phyloP scores from a whole-genome alignment of 768 basidiomycete genomes.

The Serendipita sp. region DNA sequence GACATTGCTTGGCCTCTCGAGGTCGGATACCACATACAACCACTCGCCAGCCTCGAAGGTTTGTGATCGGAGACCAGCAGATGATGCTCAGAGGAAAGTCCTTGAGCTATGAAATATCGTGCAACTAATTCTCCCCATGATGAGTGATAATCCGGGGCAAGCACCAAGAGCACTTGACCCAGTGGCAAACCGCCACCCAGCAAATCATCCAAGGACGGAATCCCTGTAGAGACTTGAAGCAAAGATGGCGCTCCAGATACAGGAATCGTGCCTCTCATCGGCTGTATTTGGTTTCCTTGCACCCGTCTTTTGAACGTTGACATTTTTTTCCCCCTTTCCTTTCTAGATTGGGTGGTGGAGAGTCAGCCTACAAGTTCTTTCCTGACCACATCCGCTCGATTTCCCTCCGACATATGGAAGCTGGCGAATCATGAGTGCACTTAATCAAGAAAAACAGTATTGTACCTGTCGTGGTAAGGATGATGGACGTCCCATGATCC shows the following conservation, averaged over 20 bases:
- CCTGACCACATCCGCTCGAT: neutral
- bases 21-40: slow-evolving; percentile 66
- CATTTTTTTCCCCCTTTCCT: slow-evolving; percentile 11
- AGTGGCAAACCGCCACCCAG: slow-evolving; percentile 84
- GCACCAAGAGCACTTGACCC: slow-evolving; percentile 51
- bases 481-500: slow-evolving; percentile 70
- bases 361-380: neutral
- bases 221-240: slow-evolving; percentile 52
- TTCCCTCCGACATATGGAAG: neutral
- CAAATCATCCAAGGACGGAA: slow-evolving; percentile 87
- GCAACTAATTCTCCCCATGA: slow-evolving; percentile 72
- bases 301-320: slow-evolving; percentile 21
- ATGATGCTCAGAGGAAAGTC: slow-evolving; percentile 53
- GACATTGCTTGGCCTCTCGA: slow-evolving; percentile 9
- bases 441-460: slow-evolving; percentile 20
- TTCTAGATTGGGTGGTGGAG: neutral
- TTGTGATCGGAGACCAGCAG: slow-evolving; percentile 50
- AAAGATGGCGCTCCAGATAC: slow-evolving; percentile 16
- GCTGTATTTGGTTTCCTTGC: slow-evolving; percentile 11
- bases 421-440: slow-evolving; percentile 8
- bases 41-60: slow-evolving; percentile 40
- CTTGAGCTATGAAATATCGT: slow-evolving; percentile 82
- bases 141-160: slow-evolving; percentile 76
- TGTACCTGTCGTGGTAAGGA: slow-evolving; percentile 56
- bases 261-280: slow-evolving; percentile 13